Base-by-base conservation (phyloP, 768 basidiomycete species). In the Crepidotus variabilis region DNA sequence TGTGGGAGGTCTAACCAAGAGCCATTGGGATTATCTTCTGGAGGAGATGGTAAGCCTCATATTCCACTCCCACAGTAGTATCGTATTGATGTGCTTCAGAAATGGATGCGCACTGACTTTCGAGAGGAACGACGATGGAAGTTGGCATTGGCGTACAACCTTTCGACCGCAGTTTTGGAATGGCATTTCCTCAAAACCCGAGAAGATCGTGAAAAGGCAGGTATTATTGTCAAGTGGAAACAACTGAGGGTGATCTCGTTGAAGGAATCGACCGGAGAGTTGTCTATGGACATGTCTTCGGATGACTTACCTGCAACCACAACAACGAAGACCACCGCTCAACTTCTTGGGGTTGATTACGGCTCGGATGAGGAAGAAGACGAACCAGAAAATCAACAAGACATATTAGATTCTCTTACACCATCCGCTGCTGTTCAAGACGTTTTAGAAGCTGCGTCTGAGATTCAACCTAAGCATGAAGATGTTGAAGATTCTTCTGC, bases 61-160 rank as follows among this genome's bases (percentile, higher is more conserved):
- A 23, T 39, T 14, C 51, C 39, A 16, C 45, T 32, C n/a, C 46
- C 32, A 47, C 35, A 36, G 34, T 23, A 13, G 33, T 14, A 5
- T 43, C 5, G 2, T 45, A 21, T 36, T 51, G 33, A 56, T 47
- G 20, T n/a, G 14, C 51, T 18, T 21, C 16, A 56, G 95, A 92
- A 89, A 83, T 99, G 97, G 97, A 88, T 99, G 84, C 89, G 92
- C 23, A 83, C 83, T 35, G 97, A 99, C 68, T 98, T 97, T 62
- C 86, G 91, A 18, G 95, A 98, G 70, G 97, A 99, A 66, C 80
- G 91, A 39, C 85, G 81, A 63, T 98, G 94, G 94, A 98, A 98
- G 69, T 73, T 89, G 45, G 86, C 87, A 1, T 67, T 92, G 23
- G 96, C 97, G 0, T 88, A 87, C 66, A 87, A 87, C 57, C 70